These are phyloP conservation scores for Pichia sp. DNA, from an alignment of 1,139 yeast species.

Conservation along the genomic window DNA sequence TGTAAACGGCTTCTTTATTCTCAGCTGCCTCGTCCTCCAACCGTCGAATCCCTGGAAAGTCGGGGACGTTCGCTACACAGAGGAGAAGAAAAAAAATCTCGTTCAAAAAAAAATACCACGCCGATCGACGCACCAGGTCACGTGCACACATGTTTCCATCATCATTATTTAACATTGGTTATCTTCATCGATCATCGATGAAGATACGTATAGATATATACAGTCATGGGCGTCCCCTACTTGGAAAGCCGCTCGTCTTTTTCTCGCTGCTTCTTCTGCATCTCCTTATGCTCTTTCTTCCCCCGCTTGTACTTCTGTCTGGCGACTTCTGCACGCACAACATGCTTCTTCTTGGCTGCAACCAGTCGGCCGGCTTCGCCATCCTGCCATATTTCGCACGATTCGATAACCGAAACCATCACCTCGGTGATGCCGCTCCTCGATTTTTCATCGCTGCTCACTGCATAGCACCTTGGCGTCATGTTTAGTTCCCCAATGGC, in stretches of 20 bases:
- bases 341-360: background rate
- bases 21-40: no score
- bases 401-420: conserved; percentile 36
- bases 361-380: background rate
- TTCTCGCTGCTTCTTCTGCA: background rate
- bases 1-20: no score
- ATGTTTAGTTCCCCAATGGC: conserved; percentile 26
- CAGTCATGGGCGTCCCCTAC: background rate
- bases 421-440: conserved; percentile 39
- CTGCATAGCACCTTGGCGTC: conserved; percentile 37
- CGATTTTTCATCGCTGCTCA: conserved; percentile 34
- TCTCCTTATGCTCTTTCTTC: background rate
- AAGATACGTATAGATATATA: no score
- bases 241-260: background rate
- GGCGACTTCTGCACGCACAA: background rate
- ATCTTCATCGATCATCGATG: no score
- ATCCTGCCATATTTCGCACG: conserved; percentile 32
- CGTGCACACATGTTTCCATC: no score
- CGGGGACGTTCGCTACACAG: no score
- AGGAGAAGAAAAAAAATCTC: no score
- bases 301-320: background rate
- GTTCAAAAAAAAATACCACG: no score
- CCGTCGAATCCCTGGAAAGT: no score
- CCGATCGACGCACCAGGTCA: no score
- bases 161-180: no score